These are phyloP conservation scores for Backusella circina DNA, from an alignment of 192 early-diverging fungal species.

Conservation along the genomic window DNA sequence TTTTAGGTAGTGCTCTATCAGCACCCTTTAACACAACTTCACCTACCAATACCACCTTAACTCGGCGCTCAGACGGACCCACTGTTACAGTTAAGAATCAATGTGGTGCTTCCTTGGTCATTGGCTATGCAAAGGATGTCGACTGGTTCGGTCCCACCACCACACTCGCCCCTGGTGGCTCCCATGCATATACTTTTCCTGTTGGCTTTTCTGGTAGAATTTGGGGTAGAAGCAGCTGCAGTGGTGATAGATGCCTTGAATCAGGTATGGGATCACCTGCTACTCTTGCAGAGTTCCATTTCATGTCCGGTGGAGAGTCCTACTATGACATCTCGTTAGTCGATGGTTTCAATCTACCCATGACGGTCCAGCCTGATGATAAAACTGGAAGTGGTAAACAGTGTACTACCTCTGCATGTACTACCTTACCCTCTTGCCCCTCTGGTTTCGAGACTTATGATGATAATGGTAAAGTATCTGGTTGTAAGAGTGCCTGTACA, in stretches of 20 bases:
- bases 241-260: slow-evolving; percentile 9
- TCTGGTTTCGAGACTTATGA: slow-evolving; percentile 11
- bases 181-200: background rate
- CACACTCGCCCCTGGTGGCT: slow-evolving; percentile 4
- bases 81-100: slow-evolving; percentile 21
- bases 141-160: slow-evolving; percentile 9
- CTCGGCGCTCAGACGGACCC: background rate
- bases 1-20: background rate
- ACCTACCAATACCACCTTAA: background rate
- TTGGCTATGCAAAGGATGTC: slow-evolving; percentile 16
- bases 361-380: slow-evolving; percentile 11
- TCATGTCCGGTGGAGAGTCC: background rate
- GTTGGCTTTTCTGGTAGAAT: slow-evolving; percentile 24
- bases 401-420: slow-evolving; percentile 13
- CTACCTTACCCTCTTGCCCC: slow-evolving; percentile 21
- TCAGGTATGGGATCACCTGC: slow-evolving; percentile 28
- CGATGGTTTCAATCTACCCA: slow-evolving; percentile 31
- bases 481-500: slow-evolving; percentile 27
- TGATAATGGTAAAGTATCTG: slow-evolving; percentile 16
- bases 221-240: slow-evolving; percentile 24
- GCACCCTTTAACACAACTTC: background rate
- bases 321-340: slow-evolving; percentile 35
- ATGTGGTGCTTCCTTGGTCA: background rate
- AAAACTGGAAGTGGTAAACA: background rate
- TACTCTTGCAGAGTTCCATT: slow-evolving; percentile 30